Base-by-base conservation (phyloP, 345 rosid genomes). In the Boechera retrofracta region DNA sequence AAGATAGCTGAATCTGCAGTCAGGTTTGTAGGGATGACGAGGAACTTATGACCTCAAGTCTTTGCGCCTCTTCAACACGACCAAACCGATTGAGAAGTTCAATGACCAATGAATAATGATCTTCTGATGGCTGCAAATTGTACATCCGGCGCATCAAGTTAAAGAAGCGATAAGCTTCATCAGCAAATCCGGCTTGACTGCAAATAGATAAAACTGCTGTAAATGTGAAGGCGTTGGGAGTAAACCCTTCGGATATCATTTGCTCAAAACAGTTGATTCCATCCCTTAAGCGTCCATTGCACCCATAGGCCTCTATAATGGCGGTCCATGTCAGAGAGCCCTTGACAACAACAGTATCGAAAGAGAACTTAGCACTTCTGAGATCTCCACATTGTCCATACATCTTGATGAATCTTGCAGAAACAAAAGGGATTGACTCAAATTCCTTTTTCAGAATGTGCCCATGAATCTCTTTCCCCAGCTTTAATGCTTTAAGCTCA, bases 271-370 rank as follows among this genome's bases (percentile, higher is more conserved):
- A 83, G 53, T 70, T 69, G 45, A 91, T 52, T 77, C 91, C 96
- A 29, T 87, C 93, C 54, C 28, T 38, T 52, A 70, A 79, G 58
- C 67, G 78, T 61, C 74, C 83, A 62, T 78, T 86, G 67, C 55
- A 67, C 56, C 91, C 91, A 61, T 82, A 79, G 10, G 91, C 88
- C 47, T 91, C 94, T 73, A 94, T 80, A 65, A 90, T 85, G 74
- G 97, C 90, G 59, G 97, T 90, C 96, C 98, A 89, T 35, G 88
- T 81, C 82, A 86, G 45, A 28, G 90, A 80, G 54, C 98, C 98
- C 86, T 91, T 94, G 21, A 77, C 80, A 11, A 82, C 64, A 72
- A 91, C 83, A 3, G 86, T 67, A 70, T 86, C 79, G 10, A 91
- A 94, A 11, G 85, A 82, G 63, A 70, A 70, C 74, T 76, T 81